A percentile compares a stretch with the other conserved stretches of the same genome.
phyloP scores from a whole-genome alignment of 1,284 basidiomycete genomes.

The Erythrobasidium hasegawianum region DNA sequence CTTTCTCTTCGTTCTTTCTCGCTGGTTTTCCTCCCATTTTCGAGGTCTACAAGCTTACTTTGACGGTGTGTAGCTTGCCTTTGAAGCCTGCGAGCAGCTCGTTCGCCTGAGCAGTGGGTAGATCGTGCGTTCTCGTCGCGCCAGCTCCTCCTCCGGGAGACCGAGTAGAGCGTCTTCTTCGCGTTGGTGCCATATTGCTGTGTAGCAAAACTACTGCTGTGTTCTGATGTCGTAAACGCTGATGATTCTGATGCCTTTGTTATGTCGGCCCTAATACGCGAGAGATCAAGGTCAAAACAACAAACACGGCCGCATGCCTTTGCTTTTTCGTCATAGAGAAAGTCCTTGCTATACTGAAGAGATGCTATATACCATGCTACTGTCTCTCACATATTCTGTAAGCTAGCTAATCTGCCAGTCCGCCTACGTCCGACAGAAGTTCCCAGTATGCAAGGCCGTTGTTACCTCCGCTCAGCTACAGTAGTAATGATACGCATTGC shows the following conservation, averaged over 20 bases:
- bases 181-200: constrained; percentile 8
- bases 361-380: too few relatives aligned
- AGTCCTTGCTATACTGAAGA: too few relatives aligned
- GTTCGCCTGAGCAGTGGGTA: constrained; percentile 39
- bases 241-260: neutral
- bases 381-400: too few relatives aligned
- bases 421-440: too few relatives aligned
- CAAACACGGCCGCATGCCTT: neutral
- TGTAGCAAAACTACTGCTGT: neutral
- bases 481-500: too few relatives aligned
- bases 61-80: constrained; percentile 42
- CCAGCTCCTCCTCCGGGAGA: constrained; percentile 5
- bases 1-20: neutral
- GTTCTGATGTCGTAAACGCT: neutral
- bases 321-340: neutral
- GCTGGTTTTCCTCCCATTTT: neutral
- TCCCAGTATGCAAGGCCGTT: too few relatives aligned
- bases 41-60: constrained; percentile 18
- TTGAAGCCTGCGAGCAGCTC: constrained; percentile 36
- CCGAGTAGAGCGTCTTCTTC: constrained; percentile 21
- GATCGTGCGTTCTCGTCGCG: constrained; percentile 19
- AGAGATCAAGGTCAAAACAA: neutral
- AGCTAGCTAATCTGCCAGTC: too few relatives aligned
- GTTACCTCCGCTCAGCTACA: too few relatives aligned
- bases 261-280: neutral